Evolutionary conservation across 441 rosid species (phyloP), one percentile per base, ranked within the genome.

Genomic region (Theobroma grandiflorum): DNA sequence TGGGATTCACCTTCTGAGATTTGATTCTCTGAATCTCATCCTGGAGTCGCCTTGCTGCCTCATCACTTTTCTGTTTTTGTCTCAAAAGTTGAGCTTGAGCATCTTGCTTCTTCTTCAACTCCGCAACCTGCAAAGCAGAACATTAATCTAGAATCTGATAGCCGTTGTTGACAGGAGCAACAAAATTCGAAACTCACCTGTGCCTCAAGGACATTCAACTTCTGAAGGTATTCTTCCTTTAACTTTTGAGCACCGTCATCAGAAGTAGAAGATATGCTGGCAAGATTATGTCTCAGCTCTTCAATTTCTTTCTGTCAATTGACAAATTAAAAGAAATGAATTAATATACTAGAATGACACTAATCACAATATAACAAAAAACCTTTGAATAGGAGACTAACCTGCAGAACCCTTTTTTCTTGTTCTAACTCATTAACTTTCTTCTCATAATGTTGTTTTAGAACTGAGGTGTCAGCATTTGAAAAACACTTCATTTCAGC

Each of bases 1-100:
- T 26, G 38, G 58, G 35, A 43, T 52, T 64, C 58, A 94, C 99
- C 96, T 97, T 97, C 53, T 97, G 99, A 63, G 92, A 80, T 82
- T 95, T 97, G 52, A 97, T 97, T 88, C 93, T 93, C 7, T 92
- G 99, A 80, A 97, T 97, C 84, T 95, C 99, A 76, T 97, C 99
- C 72, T 94, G 95, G 74, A 97, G 86, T 74, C 94, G 83, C 85
- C 80, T 91, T 59, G 98, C 92, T 15, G 97, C 97, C 72, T 97
- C 99, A 7, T 97, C 99, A 80, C 98, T 93, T 85, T 94, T 97
- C 84, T 97, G 99, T 84, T 95, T 97, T 87, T 97, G 98, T 82
- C 97, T 92, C 89, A 97, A 86, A 61, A 94, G 86, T 84, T 95
- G 98, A 81, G 99, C 90, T 87, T 97, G 99, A 77, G 98, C 92